Conservation (phyloP, 208 protist species). For the Trypanosomatidae sp. region DNA sequence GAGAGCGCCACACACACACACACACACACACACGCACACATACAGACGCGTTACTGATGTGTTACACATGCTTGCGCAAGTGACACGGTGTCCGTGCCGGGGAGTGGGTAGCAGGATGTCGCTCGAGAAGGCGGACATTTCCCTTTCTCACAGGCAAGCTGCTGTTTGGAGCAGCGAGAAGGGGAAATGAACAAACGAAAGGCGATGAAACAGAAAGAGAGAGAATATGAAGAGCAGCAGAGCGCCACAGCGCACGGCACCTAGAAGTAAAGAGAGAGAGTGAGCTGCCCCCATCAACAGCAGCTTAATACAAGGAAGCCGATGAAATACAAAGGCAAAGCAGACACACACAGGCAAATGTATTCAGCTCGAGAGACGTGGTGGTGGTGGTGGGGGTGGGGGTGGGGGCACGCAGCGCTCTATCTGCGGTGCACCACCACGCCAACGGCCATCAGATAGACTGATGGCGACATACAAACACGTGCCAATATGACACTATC, state of each 20-base stretch:
- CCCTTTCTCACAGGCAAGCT: neutral
- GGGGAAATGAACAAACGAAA: neutral
- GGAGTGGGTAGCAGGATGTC: neutral
- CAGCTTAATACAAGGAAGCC: neutral
- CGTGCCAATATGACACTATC: neutral
- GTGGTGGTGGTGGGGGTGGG: no score
- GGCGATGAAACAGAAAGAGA: neutral
- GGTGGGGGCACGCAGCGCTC: neutral
- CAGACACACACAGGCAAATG: neutral
- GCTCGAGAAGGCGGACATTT: neutral
- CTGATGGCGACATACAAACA: neutral
- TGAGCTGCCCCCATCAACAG: neutral
- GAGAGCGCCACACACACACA: no score
- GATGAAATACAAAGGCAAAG: neutral
- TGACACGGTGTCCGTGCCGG: neutral
- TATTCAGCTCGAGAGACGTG: neutral
- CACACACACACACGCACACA: neutral
- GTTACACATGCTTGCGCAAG: neutral
- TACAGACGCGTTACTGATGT: neutral
- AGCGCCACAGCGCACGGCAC: neutral
- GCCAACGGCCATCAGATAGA: neutral
- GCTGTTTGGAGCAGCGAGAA: neutral
- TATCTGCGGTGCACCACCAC: neutral
- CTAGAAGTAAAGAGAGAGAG: neutral
- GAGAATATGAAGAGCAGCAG: constrained; percentile 8